phyloP scores from a whole-genome alignment of 1,284 basidiomycete genomes.

The Hemileia vastatrix region DNA sequence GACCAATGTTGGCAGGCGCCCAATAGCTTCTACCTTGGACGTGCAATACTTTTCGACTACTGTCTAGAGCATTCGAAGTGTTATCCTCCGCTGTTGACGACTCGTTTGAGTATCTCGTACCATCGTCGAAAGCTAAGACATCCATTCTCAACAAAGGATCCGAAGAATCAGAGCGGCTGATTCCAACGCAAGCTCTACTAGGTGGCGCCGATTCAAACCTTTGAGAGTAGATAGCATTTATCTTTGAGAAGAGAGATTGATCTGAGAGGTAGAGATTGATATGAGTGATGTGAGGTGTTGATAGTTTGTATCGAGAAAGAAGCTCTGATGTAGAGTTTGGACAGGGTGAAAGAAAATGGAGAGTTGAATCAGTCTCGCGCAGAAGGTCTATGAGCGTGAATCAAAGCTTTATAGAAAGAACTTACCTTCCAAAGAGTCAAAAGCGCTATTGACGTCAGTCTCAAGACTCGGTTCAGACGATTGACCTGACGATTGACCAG shows the following conservation, averaged over 20 bases:
- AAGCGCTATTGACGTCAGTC: background rate
- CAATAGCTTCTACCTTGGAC: conserved; percentile 94
- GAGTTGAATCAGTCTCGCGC: too few relatives aligned
- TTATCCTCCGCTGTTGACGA: too few relatives aligned
- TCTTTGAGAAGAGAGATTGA: conserved; percentile 62
- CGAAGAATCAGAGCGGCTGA: conserved; percentile 55
- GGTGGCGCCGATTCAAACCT: conserved; percentile 88
- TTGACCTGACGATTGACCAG: background rate
- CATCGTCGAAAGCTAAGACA: conserved; percentile 50
- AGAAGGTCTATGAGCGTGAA: conserved; percentile 1
- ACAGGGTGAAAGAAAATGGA: too few relatives aligned
- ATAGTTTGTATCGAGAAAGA: too few relatives aligned
- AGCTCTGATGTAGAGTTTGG: too few relatives aligned
- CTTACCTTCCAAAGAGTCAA: background rate
- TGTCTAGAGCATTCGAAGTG: too few relatives aligned
- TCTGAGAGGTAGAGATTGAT: conserved; percentile 75
- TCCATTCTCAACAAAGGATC: conserved; percentile 66
- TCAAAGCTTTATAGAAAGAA: background rate
- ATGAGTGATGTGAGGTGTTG: conserved; percentile 60
- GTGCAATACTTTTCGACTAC: conserved; percentile 57
- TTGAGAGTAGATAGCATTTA: conserved; percentile 66
- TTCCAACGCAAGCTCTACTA: conserved; percentile 78
- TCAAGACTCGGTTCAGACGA: background rate
- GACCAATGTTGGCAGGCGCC: conserved; percentile 98
- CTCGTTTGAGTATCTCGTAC: conserved; percentile 27